A percentile compares a stretch with the other conserved stretches of the same genome.
These are phyloP conservation scores for Chytriomyces sp. DNA, from an alignment of 192 early-diverging fungal species.

Conservation along the genomic window DNA sequence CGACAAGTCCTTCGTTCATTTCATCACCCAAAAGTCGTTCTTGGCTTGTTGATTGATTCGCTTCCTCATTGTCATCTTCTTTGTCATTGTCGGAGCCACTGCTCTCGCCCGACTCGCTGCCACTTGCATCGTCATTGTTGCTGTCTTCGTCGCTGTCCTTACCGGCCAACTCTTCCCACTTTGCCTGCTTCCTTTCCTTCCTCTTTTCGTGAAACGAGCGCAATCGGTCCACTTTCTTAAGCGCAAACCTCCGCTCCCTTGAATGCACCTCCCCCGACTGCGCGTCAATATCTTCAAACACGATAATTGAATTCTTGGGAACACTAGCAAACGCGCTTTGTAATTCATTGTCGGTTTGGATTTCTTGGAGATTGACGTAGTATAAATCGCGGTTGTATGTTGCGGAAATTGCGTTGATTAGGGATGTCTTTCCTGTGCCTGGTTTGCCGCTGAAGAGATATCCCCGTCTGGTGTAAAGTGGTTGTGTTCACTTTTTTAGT, in stretches of 20 bases:
- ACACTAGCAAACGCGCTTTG: slow-evolving; percentile 47
- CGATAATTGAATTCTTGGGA: slow-evolving; percentile 47
- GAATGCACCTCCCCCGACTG: slow-evolving; percentile 50
- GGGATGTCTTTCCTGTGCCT: slow-evolving; percentile 51
- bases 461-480: slow-evolving; percentile 36
- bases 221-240: slow-evolving; percentile 24
- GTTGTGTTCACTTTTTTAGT: no score
- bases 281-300: slow-evolving; percentile 64
- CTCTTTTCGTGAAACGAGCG: slow-evolving; percentile 27
- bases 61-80: slow-evolving; percentile 6
- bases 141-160: not conserved
- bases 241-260: slow-evolving; percentile 37
- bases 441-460: slow-evolving; percentile 49
- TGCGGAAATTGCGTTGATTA: slow-evolving; percentile 50
- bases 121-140: not conserved
- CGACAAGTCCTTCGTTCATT: not conserved
- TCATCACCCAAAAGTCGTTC: not conserved
- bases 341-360: slow-evolving; percentile 43
- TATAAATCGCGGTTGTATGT: slow-evolving; percentile 47
- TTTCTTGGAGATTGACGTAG: slow-evolving; percentile 48
- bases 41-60: not conserved
- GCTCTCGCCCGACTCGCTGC: not conserved
- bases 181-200: slow-evolving; percentile 34
- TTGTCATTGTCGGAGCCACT: not conserved
- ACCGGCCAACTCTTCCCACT: slow-evolving; percentile 13